These are phyloP conservation scores for Arthroderma sp. DNA, from an alignment of 2,329 filamentous ascomycete species.

Conservation along the genomic window DNA sequence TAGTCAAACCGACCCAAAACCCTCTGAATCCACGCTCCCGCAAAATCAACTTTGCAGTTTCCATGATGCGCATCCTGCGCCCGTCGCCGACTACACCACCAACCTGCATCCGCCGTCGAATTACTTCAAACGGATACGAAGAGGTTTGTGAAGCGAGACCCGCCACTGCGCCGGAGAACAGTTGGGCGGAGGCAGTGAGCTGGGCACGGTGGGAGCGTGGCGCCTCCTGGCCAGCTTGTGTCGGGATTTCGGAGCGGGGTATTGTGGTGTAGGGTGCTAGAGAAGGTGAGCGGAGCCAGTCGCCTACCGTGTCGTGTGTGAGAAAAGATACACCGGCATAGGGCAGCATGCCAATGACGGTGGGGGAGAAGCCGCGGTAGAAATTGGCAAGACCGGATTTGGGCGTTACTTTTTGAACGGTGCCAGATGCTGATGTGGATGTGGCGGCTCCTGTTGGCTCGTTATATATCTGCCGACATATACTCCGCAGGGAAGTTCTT, in stretches of 20 bases:
- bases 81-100: constrained; percentile 89
- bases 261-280: constrained; percentile 65
- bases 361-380: constrained; percentile 85
- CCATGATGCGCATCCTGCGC: constrained; percentile 58
- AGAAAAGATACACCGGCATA: constrained; percentile 95
- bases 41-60: constrained; percentile 65
- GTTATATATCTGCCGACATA: constrained; percentile 75
- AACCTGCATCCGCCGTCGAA: constrained; percentile 89
- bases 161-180: constrained; percentile 70
- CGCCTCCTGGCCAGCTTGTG: constrained; percentile 23
- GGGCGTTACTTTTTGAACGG: constrained; percentile 42
- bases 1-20: constrained; percentile 85
- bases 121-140: constrained; percentile 88
- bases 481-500: constrained; percentile 56
- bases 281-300: constrained; percentile 58
- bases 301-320: constrained; percentile 80
- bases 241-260: constrained; percentile 38
- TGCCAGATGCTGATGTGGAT: constrained; percentile 19
- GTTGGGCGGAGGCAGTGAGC: constrained; percentile 73
- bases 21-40: constrained; percentile 63
- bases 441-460: constrained; percentile 40
- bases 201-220: constrained; percentile 49
- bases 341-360: constrained; percentile 85
- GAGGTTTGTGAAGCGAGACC: constrained; percentile 82
- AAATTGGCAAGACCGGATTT: constrained; percentile 70